phyloP scores from a whole-genome alignment of 176 grass and related monocot species.

The Microstegium vimineum region DNA sequence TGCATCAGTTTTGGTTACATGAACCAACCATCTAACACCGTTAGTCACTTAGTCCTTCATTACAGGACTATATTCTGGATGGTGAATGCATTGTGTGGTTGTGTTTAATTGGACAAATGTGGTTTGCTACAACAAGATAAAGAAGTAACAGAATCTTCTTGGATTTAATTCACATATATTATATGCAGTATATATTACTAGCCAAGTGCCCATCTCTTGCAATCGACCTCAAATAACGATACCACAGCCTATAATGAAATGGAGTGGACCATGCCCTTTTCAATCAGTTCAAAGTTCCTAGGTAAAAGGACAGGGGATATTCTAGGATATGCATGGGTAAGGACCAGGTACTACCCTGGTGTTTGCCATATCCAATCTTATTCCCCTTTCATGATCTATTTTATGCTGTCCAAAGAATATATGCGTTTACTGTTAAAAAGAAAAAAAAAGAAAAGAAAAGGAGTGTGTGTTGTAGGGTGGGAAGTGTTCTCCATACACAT shows the following conservation, averaged over 20 bases:
- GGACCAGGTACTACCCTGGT: background rate
- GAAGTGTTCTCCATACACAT: background rate
- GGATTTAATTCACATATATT: background rate
- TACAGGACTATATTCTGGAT: background rate
- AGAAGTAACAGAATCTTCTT: background rate
- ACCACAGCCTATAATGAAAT: background rate
- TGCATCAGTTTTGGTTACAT: background rate
- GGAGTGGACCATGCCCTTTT: background rate
- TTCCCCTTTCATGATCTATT: background rate
- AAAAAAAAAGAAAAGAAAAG: background rate
- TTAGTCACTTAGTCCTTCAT: background rate
- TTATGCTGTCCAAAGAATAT: background rate
- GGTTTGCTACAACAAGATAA: background rate
- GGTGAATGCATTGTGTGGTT: background rate
- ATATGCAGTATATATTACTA: background rate
- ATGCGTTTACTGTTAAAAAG: background rate
- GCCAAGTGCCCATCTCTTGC: background rate
- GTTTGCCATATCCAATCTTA: background rate
- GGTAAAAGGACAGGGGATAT: background rate
- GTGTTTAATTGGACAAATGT: background rate
- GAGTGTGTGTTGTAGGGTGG: background rate
- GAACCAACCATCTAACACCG: background rate
- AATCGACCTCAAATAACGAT: background rate
- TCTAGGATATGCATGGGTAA: background rate
- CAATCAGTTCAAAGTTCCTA: background rate